Conservation (phyloP, 768 basidiomycete genomes). For the Pleurotus pulmonarius region DNA sequence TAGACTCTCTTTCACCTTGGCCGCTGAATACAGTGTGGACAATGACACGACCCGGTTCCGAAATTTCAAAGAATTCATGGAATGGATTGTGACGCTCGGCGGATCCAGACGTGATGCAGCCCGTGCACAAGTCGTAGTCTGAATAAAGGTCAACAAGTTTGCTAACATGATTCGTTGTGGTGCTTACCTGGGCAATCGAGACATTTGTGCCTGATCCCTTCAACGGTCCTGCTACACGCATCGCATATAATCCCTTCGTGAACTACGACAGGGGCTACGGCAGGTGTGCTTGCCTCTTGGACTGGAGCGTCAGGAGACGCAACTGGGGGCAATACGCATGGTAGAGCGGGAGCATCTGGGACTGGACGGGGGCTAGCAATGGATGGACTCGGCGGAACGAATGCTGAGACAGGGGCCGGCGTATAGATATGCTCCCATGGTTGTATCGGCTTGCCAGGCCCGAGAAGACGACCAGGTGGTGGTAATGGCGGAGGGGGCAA, state of each 20-base stretch:
- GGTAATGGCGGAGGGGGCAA: background rate
- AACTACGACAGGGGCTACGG: slow-evolving; percentile 29
- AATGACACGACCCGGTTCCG: slow-evolving; percentile 58
- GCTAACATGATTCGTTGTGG: background rate
- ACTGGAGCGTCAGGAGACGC: slow-evolving; percentile 1
- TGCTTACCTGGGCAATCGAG: slow-evolving; percentile 65
- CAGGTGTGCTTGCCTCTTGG: slow-evolving; percentile 4
- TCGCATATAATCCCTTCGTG: slow-evolving; percentile 68
- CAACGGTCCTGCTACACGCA: slow-evolving; percentile 49
- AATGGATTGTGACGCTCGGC: slow-evolving; percentile 53
- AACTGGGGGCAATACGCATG: slow-evolving; percentile 17
- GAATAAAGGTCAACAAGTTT: background rate
- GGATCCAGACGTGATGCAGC: slow-evolving; percentile 46
- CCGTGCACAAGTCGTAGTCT: slow-evolving; percentile 74
- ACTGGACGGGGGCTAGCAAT: background rate
- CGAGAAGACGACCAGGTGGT: background rate
- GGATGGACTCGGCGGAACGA: background rate
- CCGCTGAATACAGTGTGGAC: slow-evolving; percentile 58
- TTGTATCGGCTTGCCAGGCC: no score
- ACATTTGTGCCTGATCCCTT: slow-evolving; percentile 77
- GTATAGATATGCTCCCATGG: background rate
- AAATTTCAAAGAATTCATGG: slow-evolving; percentile 72
- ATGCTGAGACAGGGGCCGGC: background rate
- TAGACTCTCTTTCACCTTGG: slow-evolving; percentile 26
- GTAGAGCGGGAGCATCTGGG: background rate